Evolutionary conservation across 2,329 filamentous ascomycete species (phyloP).

Genomic region (Microdochium trichocladiopsis): DNA sequence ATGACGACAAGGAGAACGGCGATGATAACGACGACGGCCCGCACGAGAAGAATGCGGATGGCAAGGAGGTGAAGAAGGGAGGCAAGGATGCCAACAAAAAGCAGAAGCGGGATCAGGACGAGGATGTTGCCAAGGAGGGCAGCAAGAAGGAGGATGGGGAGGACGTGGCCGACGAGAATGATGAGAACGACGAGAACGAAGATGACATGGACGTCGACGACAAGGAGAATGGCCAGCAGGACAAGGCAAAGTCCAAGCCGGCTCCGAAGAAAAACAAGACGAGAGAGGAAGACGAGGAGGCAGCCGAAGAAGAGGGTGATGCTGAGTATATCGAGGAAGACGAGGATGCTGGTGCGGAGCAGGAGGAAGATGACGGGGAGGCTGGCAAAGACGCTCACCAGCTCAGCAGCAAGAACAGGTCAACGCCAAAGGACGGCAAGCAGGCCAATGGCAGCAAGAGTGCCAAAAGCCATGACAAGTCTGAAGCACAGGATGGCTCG

Average conservation of each 20-base stretch:
- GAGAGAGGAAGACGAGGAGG: neutral
- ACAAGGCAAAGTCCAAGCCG: neutral
- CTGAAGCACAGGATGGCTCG: conserved; percentile 5
- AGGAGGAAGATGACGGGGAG: conserved; percentile 2
- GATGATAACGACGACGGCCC: conserved; percentile 22
- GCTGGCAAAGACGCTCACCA: neutral
- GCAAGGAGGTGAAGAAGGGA: conserved; percentile 13
- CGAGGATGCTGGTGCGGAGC: neutral
- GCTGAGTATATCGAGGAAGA: neutral
- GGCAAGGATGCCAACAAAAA: conserved; percentile 18
- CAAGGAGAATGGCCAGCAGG: neutral
- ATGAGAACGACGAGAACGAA: conserved; percentile 10
- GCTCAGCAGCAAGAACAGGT: neutral
- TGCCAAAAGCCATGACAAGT: neutral
- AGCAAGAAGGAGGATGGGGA: conserved; percentile 5
- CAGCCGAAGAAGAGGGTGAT: neutral
- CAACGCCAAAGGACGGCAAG: neutral
- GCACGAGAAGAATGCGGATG: conserved; percentile 10
- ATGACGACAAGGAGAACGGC: conserved; percentile 22
- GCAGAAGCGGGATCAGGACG: conserved; percentile 14
- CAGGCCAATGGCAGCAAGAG: neutral
- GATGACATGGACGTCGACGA: conserved; percentile 4
- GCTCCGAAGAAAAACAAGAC: neutral
- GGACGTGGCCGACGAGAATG: conserved; percentile 6
- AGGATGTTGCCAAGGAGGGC: conserved; percentile 9